Conservation (phyloP, 345 rosid genomes). For the Cochlearia excelsa region DNA sequence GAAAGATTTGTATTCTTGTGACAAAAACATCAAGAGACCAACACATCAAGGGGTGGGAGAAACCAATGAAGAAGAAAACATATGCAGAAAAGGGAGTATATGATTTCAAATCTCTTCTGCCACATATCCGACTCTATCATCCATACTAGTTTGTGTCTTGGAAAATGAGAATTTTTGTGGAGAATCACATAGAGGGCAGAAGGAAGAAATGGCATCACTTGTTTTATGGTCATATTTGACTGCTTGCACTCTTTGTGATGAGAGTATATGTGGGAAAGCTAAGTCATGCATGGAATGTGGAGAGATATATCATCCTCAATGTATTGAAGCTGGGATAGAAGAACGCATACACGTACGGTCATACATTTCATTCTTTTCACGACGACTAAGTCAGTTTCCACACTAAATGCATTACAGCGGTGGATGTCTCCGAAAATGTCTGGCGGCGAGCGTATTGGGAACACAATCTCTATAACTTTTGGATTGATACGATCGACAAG, state of each 20-base stretch:
- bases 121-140: neutral
- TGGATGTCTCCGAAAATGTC: no score
- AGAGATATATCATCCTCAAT: neutral
- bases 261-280: constrained; percentile 7
- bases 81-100: neutral
- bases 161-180: neutral
- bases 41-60: neutral
- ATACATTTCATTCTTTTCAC: neutral
- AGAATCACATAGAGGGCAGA: neutral
- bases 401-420: no score
- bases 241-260: constrained; percentile 2
- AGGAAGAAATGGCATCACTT: neutral
- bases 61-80: neutral
- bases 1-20: neutral
- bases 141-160: neutral
- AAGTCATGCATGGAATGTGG: constrained; percentile 10
- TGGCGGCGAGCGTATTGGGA: no score
- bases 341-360: neutral
- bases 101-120: neutral
- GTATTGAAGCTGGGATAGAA: neutral
- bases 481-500: no score
- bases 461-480: no score
- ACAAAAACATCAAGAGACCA: neutral
- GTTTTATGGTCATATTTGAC: neutral
- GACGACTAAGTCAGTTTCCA: no score